Conservation (phyloP, 2,329 filamentous ascomycete species). For the Verticillium longisporum region DNA sequence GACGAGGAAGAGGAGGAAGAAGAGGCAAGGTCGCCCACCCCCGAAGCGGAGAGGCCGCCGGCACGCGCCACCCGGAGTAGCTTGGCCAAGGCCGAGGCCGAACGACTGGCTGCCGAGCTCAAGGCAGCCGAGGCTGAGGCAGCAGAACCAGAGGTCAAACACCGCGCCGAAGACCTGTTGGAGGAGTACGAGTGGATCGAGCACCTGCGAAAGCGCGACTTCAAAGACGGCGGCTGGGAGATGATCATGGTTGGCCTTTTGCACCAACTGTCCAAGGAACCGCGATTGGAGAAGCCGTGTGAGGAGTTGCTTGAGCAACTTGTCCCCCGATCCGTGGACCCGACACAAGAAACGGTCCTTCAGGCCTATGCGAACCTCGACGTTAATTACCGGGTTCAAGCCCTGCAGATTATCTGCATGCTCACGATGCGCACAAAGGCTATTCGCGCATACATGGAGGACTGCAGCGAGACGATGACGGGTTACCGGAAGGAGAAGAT, state of each 20-base stretch:
- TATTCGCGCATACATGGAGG: constrained; percentile 81
- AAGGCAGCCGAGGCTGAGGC: constrained; percentile 44
- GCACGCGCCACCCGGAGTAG: constrained; percentile 79
- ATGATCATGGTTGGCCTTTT: constrained; percentile 81
- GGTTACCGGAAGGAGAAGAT: constrained; percentile 93
- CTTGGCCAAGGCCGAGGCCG: constrained; percentile 72
- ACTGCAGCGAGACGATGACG: constrained; percentile 92
- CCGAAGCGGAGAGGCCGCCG: constrained; percentile 63
- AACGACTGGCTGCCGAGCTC: constrained; percentile 55
- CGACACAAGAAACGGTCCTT: constrained; percentile 67
- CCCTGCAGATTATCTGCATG: constrained; percentile 79
- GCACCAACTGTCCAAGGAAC: constrained; percentile 73
- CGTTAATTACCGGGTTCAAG: constrained; percentile 73
- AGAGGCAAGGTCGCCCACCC: constrained; percentile 46
- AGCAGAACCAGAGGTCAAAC: constrained; percentile 42
- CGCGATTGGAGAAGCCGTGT: constrained; percentile 62
- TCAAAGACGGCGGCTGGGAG: constrained; percentile 86
- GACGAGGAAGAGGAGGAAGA: constrained; percentile 54
- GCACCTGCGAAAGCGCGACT: constrained; percentile 73
- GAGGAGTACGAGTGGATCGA: constrained; percentile 77
- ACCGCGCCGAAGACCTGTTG: constrained; percentile 72
- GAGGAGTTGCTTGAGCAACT: constrained; percentile 74
- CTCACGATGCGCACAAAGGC: constrained; percentile 81
- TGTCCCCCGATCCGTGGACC: constrained; percentile 74
- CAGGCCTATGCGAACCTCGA: constrained; percentile 69